phyloP scores from a whole-genome alignment of 2,329 filamentous ascomycete genomes.

The Xylariomycetidae sp. region DNA sequence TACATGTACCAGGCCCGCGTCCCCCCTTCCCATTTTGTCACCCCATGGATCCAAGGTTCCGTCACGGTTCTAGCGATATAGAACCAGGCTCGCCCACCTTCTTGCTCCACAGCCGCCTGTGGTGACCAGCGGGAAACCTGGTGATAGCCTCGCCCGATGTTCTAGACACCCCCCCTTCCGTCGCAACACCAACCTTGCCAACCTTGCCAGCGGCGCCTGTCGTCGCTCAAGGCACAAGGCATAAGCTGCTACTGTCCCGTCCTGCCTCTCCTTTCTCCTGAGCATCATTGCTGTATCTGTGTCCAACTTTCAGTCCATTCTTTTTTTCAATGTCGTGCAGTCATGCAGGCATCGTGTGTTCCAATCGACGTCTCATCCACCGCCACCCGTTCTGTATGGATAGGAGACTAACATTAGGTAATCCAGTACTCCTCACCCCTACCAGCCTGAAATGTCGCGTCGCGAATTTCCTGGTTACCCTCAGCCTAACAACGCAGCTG shows the following conservation, averaged over 20 bases:
- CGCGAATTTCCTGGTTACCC: constrained; percentile 35
- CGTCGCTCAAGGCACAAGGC: no score
- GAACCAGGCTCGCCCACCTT: constrained; percentile 9
- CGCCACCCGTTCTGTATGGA: constrained; percentile 13
- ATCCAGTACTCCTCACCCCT: constrained; percentile 41
- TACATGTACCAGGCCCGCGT: no score
- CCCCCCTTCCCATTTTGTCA: no score
- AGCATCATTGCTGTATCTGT: no score
- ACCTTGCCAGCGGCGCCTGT: no score
- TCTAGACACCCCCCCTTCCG: constrained; percentile 7
- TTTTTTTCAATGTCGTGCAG: constrained; percentile 15
- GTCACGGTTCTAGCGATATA: constrained; percentile 14
- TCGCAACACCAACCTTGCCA: constrained; percentile 9
- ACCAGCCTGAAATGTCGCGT: constrained; percentile 47
- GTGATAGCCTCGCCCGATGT: constrained; percentile 17
- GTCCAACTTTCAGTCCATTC: no score
- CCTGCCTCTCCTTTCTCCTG: no score
- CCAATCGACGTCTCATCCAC: constrained; percentile 13
- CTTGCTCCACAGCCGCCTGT: constrained; percentile 11
- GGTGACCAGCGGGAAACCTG: constrained; percentile 13
- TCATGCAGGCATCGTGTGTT: constrained; percentile 16
- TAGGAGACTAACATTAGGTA: no score
- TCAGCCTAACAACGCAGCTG: constrained; percentile 23
- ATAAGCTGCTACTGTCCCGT: no score
- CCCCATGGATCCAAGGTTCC: constrained; percentile 11